phyloP scores from a whole-genome alignment of 129 eudicot genomes.

The Lonicera japonica region DNA sequence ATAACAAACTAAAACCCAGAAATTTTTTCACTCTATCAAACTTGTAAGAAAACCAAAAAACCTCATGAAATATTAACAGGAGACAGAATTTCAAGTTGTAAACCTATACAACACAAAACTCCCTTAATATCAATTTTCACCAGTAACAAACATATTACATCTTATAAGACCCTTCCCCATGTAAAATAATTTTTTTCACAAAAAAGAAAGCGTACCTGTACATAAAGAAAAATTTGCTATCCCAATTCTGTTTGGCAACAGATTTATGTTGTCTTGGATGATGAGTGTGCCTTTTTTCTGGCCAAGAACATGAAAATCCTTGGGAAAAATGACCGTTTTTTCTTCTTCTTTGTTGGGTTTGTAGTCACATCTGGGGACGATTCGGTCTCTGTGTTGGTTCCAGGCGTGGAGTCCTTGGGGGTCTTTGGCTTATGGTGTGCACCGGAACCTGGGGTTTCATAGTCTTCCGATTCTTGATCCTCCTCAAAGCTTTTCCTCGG shows the following conservation, averaged over 20 bases:
- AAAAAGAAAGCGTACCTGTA: neutral
- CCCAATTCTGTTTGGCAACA: neutral
- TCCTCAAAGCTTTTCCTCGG: constrained; percentile 52
- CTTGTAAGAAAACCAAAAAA: neutral
- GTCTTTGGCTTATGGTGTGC: constrained; percentile 22
- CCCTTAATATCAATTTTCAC: neutral
- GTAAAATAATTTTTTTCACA: neutral
- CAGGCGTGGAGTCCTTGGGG: constrained; percentile 23
- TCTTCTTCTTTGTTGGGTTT: constrained; percentile 30
- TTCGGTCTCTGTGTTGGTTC: constrained; percentile 38
- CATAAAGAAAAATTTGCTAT: neutral
- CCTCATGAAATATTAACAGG: constrained; percentile 2
- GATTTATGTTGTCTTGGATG: constrained; percentile 25
- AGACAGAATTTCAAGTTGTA: neutral
- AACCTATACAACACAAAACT: constrained; percentile 1
- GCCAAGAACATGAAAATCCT: constrained; percentile 63
- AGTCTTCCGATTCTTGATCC: constrained; percentile 18
- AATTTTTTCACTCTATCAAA: neutral
- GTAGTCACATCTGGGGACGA: constrained; percentile 45
- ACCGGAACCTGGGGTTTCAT: constrained; percentile 19
- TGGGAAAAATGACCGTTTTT: constrained; percentile 64
- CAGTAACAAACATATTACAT: neutral
- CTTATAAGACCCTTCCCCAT: neutral
- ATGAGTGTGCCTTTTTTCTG: constrained; percentile 45
- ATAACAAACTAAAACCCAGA: neutral